Evolutionary conservation across 768 basidiomycete species (phyloP), one percentile per base, ranked within the genome.

Genomic region (Lentinula lateritia): DNA sequence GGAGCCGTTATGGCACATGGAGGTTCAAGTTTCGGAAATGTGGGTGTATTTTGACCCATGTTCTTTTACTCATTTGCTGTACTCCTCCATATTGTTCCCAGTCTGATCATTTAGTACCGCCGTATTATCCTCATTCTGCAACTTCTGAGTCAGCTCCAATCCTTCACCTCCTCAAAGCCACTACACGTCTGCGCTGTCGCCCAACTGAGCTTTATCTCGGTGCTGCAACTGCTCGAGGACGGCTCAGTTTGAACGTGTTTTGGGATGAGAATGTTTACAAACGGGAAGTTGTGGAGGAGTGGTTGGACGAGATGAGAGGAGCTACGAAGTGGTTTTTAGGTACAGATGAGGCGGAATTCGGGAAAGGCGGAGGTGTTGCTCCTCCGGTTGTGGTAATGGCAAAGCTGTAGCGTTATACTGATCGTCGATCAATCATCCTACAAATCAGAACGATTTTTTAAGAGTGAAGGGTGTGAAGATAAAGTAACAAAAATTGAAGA

Each of bases 21-120:
- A 10, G 76, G 75, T 10, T 74, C 74, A 3, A 76, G 72, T 58
- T 70, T 76, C 34, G 81, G 80, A 4, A 76, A 78, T 68, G 80
- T 80, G 42, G 60, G 73, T 66, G 41, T 13, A 4, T 35, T 16
- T 36, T 10, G 5, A 48, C 1, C 38, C 36, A 32, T 15, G 9
- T 48, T 52, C 52, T 34, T 35, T 61, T 59, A 34, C 35, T 43
- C 41, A 42, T 39, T 3, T 5, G 7, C 41, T 54, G 18, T 34
- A 16, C 23, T 15, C 43, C 6, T 41, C 15, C 23, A 32, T 55
- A 6, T 53, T n/a, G 8, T 34, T n/a, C 42, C 28, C 12, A 50
- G 58, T 36, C 43, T 69, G 2, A 71, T 68, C 45, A 50, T 71
- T 45, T 58, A 38, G 50, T 50, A 36, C 28, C 57, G 41, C 46